phyloP scores from a whole-genome alignment of 352 stramenopile genomes.

The Globisporangium solare region DNA sequence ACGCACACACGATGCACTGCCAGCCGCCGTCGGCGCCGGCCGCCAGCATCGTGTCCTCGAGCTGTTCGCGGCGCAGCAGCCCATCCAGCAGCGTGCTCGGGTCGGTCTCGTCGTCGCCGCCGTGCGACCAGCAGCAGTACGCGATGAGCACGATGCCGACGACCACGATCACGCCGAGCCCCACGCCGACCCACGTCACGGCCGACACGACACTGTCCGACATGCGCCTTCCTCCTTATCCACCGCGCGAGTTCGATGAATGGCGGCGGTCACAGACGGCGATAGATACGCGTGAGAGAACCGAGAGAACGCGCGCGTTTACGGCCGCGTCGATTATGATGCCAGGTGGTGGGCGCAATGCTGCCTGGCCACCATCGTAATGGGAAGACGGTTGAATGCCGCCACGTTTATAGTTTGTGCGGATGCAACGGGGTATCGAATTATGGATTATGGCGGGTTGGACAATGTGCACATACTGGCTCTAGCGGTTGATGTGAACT shows the following conservation, averaged over 20 bases:
- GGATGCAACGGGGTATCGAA: too few species aligned
- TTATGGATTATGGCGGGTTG: too few species aligned
- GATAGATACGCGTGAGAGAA: background rate
- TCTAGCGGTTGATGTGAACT: too few species aligned
- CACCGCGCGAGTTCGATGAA: background rate
- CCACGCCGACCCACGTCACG: slow-evolving; percentile 35
- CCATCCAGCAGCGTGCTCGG: slow-evolving; percentile 40
- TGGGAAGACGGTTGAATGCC: too few species aligned
- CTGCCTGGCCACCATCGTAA: too few species aligned
- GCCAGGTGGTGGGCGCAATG: too few species aligned
- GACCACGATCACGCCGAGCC: slow-evolving; percentile 25
- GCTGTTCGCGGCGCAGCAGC: slow-evolving; percentile 53
- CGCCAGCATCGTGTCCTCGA: slow-evolving; percentile 49
- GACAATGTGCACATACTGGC: too few species aligned
- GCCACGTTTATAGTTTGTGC: too few species aligned
- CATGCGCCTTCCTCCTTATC: background rate
- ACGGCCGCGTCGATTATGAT: too few species aligned
- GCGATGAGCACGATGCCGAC: slow-evolving; percentile 22
- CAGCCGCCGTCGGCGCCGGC: slow-evolving; percentile 44
- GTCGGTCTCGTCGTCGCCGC: slow-evolving; percentile 12
- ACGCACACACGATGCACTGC: slow-evolving; percentile 70
- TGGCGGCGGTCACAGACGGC: background rate
- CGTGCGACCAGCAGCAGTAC: slow-evolving; percentile 48
- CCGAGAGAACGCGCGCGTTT: too few species aligned
- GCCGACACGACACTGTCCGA: slow-evolving; percentile 22